Evolutionary conservation across 1,284 basidiomycete species (phyloP), one percentile per base, ranked within the genome.

Genomic region (Rhodofomes roseus): DNA sequence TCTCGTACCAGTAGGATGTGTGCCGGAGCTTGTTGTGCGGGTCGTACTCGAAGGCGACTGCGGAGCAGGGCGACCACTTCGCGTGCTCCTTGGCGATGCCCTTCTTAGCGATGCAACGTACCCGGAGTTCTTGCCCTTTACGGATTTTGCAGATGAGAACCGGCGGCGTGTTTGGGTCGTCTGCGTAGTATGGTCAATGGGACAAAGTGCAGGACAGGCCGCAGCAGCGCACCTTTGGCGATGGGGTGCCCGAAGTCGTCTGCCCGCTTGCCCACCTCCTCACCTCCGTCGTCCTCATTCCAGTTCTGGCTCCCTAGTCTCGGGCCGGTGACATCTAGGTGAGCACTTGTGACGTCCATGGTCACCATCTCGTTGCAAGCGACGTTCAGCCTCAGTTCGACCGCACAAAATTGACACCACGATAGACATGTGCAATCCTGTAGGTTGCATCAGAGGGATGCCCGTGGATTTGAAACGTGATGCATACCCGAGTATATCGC

Each of bases 51-150:
- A 97, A 99, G 1, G 90, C 88, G 22, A 99, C 89, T 1, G 97
- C 95, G 1, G 95, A 92, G 60, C 95, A 92, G 14, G 97, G 96
- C 0, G 95, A 97, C 95, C 96, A 99, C 77, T 99, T 99, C 7
- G 97, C 95, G 71, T 99, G 97, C 72, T 98, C 95, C 78, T 99
- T 98, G 8, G 95, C 95, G 62, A 98, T 92, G 29, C 96, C 96
- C 85, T 98, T 98, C 75, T 96, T 95, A 2, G 96, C 97, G 58
- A 93, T 87, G 73, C 96, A 98, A 39, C 82, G 82, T 58, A 96
- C 71, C 70, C 86, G 91, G 40, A 99, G 79, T 73, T 96, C 93
- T 74, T 99, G 97, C 0, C 96, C 96, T 75, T 93, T 93, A 50
- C 93, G 87, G 60, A 99, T 89, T 74, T 97, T 98, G 65, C 90